A percentile compares a stretch with the other conserved stretches of the same genome.
Conservation (phyloP, 1,284 basidiomycete species). For the Phellopilus nigrolimitatus region DNA sequence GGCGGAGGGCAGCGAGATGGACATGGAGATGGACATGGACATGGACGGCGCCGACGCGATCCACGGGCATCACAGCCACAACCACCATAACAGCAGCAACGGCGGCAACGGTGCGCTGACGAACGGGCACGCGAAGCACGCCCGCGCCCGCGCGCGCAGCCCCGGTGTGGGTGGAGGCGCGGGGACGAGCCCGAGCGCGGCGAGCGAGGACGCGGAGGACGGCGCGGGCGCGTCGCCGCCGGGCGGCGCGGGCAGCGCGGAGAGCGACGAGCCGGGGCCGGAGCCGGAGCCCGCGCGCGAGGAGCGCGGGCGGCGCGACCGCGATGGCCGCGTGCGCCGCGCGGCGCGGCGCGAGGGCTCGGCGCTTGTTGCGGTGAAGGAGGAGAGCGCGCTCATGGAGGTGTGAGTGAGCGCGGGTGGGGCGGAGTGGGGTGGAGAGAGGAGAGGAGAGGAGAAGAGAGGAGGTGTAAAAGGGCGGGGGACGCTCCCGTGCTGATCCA, state of each 20-base stretch:
- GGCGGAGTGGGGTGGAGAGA: background rate
- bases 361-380: constrained; percentile 17
- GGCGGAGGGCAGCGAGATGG: constrained; percentile 22
- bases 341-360: constrained; percentile 2
- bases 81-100: constrained; percentile 23
- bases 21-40: constrained; percentile 23
- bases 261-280: constrained; percentile 17
- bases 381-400: constrained; percentile 19
- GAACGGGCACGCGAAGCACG: constrained; percentile 73
- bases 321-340: constrained; percentile 1
- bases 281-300: background rate
- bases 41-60: constrained; percentile 23
- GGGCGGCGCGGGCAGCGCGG: background rate
- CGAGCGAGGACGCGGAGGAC: constrained; percentile 15
- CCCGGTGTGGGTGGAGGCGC: constrained; percentile 38
- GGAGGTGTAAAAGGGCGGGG: no score
- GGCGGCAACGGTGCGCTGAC: constrained; percentile 17
- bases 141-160: no score
- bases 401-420: background rate
- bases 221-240: constrained; percentile 15
- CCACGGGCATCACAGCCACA: constrained; percentile 23
- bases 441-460: background rate
- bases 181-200: constrained; percentile 6
- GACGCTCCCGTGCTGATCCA: background rate
- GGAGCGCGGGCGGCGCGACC: constrained; percentile 9